These are phyloP conservation scores for Zoysia japonica DNA, from an alignment of 176 grass and related monocot species.

Conservation along the genomic window DNA sequence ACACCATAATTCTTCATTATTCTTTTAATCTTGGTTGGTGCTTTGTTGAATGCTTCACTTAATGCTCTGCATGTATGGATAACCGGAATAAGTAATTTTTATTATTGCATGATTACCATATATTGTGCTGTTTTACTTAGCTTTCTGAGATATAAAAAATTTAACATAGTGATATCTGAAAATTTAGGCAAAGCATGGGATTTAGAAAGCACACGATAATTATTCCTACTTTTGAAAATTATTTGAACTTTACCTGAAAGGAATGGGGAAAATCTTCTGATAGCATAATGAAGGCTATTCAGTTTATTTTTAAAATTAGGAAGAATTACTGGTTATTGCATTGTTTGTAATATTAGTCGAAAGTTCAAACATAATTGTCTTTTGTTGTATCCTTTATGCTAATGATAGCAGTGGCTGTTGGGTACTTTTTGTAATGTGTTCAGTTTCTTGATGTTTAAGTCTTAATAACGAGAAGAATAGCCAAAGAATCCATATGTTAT, in stretches of 20 bases:
- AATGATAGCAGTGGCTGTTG: not conserved
- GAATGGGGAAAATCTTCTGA: not conserved
- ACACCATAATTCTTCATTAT: not conserved
- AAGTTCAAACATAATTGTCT: not conserved
- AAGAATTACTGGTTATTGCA: not conserved
- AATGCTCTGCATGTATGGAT: conserved; percentile 11
- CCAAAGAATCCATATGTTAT: conserved; percentile 22
- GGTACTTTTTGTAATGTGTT: conserved; percentile 23
- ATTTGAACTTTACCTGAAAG: conserved; percentile 15
- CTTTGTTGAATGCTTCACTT: conserved; percentile 9
- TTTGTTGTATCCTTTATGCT: not conserved
- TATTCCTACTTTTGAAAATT: not conserved
- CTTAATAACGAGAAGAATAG: conserved; percentile 9
- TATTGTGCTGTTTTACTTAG: conserved; percentile 5
- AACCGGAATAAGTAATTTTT: conserved; percentile 10
- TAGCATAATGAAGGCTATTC: conserved; percentile 18
- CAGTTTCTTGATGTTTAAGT: conserved; percentile 11
- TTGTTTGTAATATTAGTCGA: not conserved
- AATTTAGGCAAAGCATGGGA: not conserved
- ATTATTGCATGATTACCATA: not conserved
- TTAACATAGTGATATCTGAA: conserved; percentile 6
- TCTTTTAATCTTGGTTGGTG: conserved; percentile 20
- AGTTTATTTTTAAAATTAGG: not conserved
- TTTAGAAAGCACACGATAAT: conserved; percentile 26
- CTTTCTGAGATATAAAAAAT: not conserved